Conservation (phyloP, 768 basidiomycete species). For the Tricholoma hemisulphureum region DNA sequence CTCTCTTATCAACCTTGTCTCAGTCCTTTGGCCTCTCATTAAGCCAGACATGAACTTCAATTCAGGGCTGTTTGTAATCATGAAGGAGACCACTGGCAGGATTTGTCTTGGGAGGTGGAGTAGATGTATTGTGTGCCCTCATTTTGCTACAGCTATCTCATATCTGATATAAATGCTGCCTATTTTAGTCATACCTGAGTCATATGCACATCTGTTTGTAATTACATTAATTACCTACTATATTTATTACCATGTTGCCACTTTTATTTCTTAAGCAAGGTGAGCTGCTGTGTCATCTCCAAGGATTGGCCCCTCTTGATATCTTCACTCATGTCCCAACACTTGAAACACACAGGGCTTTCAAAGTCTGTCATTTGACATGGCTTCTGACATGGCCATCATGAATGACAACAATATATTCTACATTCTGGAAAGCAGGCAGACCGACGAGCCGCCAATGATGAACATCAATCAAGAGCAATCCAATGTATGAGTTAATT, state of each 20-base stretch:
- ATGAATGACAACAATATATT: neutral
- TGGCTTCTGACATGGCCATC: neutral
- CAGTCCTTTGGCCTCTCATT: too few species aligned
- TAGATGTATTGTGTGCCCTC: too few species aligned
- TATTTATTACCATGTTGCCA: neutral
- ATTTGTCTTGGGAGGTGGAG: too few species aligned
- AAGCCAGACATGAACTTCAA: too few species aligned
- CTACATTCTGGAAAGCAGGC: neutral
- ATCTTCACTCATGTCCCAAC: neutral
- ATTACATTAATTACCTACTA: neutral
- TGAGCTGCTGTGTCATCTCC: neutral
- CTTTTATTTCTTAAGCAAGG: neutral
- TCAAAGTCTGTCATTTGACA: neutral
- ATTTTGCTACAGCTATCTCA: too few species aligned
- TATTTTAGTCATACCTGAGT: neutral
- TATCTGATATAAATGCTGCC: too few species aligned
- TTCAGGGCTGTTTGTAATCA: too few species aligned
- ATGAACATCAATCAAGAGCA: neutral
- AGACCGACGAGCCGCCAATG: neutral
- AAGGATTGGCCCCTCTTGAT: neutral
- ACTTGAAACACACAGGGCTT: neutral
- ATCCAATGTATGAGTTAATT: neutral
- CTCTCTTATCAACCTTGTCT: too few species aligned
- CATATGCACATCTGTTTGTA: neutral
- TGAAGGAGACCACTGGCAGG: too few species aligned